Evolutionary conservation across 2,329 filamentous ascomycete genomes (phyloP).

Genomic region (Colletotrichum sp.): DNA sequence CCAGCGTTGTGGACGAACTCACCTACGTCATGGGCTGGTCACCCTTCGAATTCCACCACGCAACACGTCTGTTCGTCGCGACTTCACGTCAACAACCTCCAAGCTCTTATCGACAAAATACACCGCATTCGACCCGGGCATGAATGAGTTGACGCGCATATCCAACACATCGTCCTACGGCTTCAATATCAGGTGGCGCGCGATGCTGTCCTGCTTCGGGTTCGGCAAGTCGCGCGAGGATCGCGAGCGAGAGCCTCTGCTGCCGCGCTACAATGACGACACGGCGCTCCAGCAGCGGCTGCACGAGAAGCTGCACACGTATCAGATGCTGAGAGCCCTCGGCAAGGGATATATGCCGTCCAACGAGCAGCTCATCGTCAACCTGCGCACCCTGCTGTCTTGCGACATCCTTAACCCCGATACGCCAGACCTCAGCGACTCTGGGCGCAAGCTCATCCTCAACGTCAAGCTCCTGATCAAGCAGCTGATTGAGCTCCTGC

Average conservation of each 20-base stretch:
- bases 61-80: neutral
- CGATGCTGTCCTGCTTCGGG: slow-evolving; percentile 70
- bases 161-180: neutral
- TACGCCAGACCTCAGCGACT: slow-evolving; percentile 74
- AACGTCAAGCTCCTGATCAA: slow-evolving; percentile 76
- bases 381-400: slow-evolving; percentile 79
- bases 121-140: neutral
- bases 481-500: slow-evolving; percentile 80
- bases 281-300: slow-evolving; percentile 78
- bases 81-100: neutral
- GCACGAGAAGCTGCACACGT: slow-evolving; percentile 89
- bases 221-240: slow-evolving; percentile 51
- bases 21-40: slow-evolving; percentile 7
- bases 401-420: slow-evolving; percentile 80
- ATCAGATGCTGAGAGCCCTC: slow-evolving; percentile 87
- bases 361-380: slow-evolving; percentile 81
- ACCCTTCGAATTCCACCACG: neutral
- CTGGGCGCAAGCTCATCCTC: slow-evolving; percentile 75
- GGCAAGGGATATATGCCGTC: slow-evolving; percentile 90
- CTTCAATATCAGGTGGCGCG: neutral
- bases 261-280: slow-evolving; percentile 84
- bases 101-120: neutral
- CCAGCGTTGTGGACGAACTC: neutral
- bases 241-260: slow-evolving; percentile 76
- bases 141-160: slow-evolving; percentile 1